These are phyloP conservation scores for Ceratocystis colombiana DNA, from an alignment of 2,329 filamentous ascomycete species.

Conservation along the genomic window DNA sequence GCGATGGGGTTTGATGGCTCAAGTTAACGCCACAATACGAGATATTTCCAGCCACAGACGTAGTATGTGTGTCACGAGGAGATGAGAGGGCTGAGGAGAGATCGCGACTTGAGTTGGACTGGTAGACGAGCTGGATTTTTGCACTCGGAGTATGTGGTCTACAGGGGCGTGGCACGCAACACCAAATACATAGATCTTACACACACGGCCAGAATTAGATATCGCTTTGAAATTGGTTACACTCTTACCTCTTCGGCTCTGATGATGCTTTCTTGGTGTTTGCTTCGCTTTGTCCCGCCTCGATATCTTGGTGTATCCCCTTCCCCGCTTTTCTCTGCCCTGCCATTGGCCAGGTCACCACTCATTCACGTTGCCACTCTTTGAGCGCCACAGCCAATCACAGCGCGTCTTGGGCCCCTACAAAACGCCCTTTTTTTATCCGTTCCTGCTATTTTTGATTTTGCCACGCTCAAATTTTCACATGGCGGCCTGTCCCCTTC, in stretches of 20 bases:
- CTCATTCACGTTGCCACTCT: neutral
- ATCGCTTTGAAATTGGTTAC: neutral
- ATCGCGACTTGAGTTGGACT: no score
- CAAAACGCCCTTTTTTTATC: neutral
- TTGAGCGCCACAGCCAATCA: neutral
- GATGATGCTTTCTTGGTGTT: neutral
- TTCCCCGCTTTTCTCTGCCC: slow-evolving; percentile 14
- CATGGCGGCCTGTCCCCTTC: neutral
- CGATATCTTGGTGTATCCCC: neutral
- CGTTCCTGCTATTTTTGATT: neutral
- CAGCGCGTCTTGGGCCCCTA: neutral
- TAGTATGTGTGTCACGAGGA: no score
- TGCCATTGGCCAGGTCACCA: neutral
- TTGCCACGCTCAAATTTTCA: slow-evolving; percentile 8
- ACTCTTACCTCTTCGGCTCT: neutral
- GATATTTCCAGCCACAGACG: no score
- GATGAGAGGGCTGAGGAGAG: no score
- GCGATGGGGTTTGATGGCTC: no score
- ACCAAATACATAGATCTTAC: no score
- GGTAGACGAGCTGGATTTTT: no score
- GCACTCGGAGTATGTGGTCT: no score
- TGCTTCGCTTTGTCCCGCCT: slow-evolving; percentile 13
- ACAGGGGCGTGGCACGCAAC: no score
- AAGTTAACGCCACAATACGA: no score
- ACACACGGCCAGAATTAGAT: no score